Evolutionary conservation across 495 filamentous ascomycete species (phyloP).

Genomic region (Geoglossum glabrum): DNA sequence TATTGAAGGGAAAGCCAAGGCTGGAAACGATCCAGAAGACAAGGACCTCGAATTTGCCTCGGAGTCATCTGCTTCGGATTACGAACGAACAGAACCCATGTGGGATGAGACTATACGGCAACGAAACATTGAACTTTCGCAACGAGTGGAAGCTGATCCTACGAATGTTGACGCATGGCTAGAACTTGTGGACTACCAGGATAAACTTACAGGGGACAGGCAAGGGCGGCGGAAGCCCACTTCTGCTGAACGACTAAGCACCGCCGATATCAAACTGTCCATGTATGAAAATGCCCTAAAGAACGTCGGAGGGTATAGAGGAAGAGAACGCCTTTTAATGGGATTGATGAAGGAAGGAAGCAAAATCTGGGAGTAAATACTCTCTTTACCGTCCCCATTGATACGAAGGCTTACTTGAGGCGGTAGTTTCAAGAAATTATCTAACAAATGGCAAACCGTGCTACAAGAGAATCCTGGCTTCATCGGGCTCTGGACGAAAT

Average conservation of each 20-base stretch:
- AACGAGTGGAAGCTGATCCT: constrained; percentile 38
- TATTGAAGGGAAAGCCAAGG: constrained; percentile 42
- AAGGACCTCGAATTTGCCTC: constrained; percentile 32
- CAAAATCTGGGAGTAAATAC: constrained; percentile 41
- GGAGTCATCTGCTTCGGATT: constrained; percentile 24
- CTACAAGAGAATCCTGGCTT: constrained; percentile 35
- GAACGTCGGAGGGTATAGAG: constrained; percentile 20
- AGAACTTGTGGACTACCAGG: constrained; percentile 54
- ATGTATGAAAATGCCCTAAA: constrained; percentile 64
- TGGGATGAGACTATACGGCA: constrained; percentile 21
- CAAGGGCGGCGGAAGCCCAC: constrained; percentile 24
- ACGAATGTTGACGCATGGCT: constrained; percentile 55
- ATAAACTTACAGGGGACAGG: constrained; percentile 28
- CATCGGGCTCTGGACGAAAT: constrained; percentile 48
- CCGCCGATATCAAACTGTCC: constrained; percentile 58
- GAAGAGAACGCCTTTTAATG: background rate
- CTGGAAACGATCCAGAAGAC: constrained; percentile 23
- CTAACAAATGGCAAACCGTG: constrained; percentile 42
- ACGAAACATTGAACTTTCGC: constrained; percentile 35
- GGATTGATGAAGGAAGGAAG: constrained; percentile 51
- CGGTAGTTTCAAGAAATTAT: constrained; percentile 27
- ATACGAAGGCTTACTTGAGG: background rate
- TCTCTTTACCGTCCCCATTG: background rate
- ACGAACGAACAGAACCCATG: constrained; percentile 12
- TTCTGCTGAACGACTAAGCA: constrained; percentile 38